Conservation (phyloP, 345 rosid genomes). For the Salix viminalis region DNA sequence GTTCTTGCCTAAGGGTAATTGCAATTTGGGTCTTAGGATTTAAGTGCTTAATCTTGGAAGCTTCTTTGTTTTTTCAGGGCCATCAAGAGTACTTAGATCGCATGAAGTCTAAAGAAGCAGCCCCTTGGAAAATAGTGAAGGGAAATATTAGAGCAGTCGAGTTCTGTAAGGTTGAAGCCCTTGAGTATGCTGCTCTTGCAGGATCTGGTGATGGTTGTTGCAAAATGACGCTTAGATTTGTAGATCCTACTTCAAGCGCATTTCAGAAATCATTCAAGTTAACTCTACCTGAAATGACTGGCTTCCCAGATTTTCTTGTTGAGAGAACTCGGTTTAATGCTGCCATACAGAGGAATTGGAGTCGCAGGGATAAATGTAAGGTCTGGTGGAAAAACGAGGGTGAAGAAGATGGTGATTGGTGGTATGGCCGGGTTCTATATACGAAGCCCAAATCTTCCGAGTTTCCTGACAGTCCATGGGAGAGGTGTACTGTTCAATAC, state of each 20-base stretch:
- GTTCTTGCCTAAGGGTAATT: constrained; percentile 1
- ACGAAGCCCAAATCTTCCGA: constrained; percentile 67
- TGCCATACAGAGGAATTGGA: constrained; percentile 76
- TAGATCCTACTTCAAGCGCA: constrained; percentile 61
- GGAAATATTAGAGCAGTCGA: constrained; percentile 73
- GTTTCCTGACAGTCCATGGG: constrained; percentile 95
- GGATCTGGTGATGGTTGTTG: constrained; percentile 99
- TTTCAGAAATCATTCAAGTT: constrained; percentile 52
- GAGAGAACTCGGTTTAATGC: constrained; percentile 89
- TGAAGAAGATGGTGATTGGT: constrained; percentile 89
- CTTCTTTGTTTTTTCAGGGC: constrained; percentile 54
- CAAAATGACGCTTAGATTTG: constrained; percentile 77
- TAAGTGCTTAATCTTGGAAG: not conserved
- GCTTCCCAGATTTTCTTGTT: constrained; percentile 91
- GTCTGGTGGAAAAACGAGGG: constrained; percentile 96
- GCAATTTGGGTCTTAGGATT: not conserved
- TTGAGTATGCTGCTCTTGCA: constrained; percentile 75
- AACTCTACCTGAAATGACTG: constrained; percentile 77
- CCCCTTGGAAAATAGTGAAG: constrained; percentile 65
- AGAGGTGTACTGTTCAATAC: constrained; percentile 72
- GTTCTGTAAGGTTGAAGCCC: constrained; percentile 73
- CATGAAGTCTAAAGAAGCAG: constrained; percentile 47
- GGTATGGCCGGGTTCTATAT: constrained; percentile 80
- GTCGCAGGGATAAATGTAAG: constrained; percentile 78
- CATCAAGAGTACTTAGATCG: constrained; percentile 66